Conservation (phyloP, 371 early-diverging fungal species). For the Lichtheimia corymbifera region DNA sequence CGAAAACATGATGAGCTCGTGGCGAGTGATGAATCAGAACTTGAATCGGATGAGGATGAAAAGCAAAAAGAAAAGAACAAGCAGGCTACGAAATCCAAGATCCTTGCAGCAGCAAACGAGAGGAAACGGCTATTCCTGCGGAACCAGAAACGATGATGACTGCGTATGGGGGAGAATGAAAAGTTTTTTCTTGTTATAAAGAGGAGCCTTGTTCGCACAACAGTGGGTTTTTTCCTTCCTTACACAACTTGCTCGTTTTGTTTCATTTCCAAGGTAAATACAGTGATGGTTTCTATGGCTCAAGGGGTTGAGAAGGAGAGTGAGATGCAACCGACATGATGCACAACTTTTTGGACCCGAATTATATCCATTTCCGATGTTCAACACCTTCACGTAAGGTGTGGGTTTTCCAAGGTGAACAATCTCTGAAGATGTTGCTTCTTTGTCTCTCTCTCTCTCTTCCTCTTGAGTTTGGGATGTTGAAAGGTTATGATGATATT, state of each 20-base stretch:
- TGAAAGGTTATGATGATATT: no score
- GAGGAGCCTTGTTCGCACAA: background rate
- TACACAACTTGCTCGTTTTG: background rate
- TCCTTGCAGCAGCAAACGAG: conserved; percentile 17
- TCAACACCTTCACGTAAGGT: conserved; percentile 13
- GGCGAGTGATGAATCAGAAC: conserved; percentile 60
- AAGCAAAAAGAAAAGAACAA: conserved; percentile 25
- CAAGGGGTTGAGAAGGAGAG: background rate
- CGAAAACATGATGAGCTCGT: conserved; percentile 44
- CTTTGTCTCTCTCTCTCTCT: no score
- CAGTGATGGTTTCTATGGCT: background rate
- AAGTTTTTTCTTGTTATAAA: conserved; percentile 15
- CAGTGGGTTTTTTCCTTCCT: background rate
- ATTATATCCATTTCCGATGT: conserved; percentile 22
- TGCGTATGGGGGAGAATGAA: background rate
- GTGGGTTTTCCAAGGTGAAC: conserved; percentile 27
- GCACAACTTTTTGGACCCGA: conserved; percentile 25
- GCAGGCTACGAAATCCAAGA: conserved; percentile 16
- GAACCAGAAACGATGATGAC: conserved; percentile 2
- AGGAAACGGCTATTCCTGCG: conserved; percentile 3
- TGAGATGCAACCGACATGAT: conserved; percentile 9
- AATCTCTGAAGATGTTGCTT: conserved; percentile 20
- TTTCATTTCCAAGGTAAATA: conserved; percentile 6
- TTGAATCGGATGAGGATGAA: conserved; percentile 48
- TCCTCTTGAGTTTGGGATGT: no score